Base-by-base conservation (phyloP, 805 yeast genomes). In the Candida xyloterini region DNA sequence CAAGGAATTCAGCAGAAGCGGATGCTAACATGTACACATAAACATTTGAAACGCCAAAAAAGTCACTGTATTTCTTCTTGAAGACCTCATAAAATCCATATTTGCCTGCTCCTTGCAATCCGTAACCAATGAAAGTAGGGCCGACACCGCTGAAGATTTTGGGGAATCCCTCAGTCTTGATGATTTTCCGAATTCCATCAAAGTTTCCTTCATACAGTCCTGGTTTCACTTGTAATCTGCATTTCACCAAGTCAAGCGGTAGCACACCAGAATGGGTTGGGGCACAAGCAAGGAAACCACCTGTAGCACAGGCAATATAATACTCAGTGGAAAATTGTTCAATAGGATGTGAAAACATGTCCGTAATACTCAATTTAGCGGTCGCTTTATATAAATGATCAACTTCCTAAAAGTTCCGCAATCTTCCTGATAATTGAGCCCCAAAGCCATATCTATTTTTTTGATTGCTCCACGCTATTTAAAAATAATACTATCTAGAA, bases 21-120 rank as follows among this genome's bases (percentile, higher is more conserved):
- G 95, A 81, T 10, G 97, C 91, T 34, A 82, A 81, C 52, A 90
- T 67, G 64, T 73, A 91, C 15, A 91, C 72, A 1, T 79, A 73
- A 5, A 95, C 86, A 59, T 78, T 80, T 38, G 78, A 79, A 29
- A 74, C 76, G 27, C 96, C 93, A 35, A 82, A 73, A 22, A 76
- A 41, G 55, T 78, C 77, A 39, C 81, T 66, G 64, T 89, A 91
- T 43, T 76, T 71, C 66, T 84, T 79, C 68, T 91, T 91, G 76
- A 91, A 91, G 55, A 70, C 74, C 66, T 91, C 98, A 67, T 93
- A 91, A 62, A 89, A 81, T 22, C 99, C 99, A 66, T 91, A 91
- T 66, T 91, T 91, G 55, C 96, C 96, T 35, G 96, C 95, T 56
- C 99, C 98, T 68, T 91, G 99, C 56, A 90, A 69, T 7, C 96